These are phyloP conservation scores for Micractinium sp. DNA, from an alignment of 139 green algal genomes.

Conservation along the genomic window DNA sequence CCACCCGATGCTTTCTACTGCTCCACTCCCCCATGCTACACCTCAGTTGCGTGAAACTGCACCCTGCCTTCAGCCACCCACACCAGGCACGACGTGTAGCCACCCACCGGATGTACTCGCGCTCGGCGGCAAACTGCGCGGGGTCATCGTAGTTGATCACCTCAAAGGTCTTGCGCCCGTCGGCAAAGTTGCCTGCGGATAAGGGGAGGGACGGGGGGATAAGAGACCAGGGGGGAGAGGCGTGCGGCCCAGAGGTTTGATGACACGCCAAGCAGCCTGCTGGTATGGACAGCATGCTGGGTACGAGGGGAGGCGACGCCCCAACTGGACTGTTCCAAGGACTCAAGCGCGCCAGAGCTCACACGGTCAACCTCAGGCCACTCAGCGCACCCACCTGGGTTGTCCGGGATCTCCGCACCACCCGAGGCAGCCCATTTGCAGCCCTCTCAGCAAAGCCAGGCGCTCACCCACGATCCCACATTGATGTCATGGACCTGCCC, in stretches of 20 bases:
- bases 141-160: conserved; percentile 94
- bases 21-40: not conserved
- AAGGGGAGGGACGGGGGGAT: not conserved
- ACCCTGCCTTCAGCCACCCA: not conserved
- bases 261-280: too few species aligned
- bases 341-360: too few species aligned
- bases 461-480: not conserved
- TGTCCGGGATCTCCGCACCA: too few species aligned
- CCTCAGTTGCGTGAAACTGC: not conserved
- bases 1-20: not conserved
- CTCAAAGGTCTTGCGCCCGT: conserved; percentile 94
- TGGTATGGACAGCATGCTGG: too few species aligned
- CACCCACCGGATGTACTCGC: conserved; percentile 81
- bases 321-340: too few species aligned
- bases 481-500: not conserved
- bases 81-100: not conserved
- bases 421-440: too few species aligned
- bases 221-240: not conserved
- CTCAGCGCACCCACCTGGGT: too few species aligned
- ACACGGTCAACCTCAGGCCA: too few species aligned
- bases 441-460: not conserved
- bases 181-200: conserved; percentile 97
- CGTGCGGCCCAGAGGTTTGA: too few species aligned
- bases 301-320: too few species aligned
- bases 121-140: conserved; percentile 85